Conservation (phyloP, 2,329 filamentous ascomycete genomes). For the Acrocalymma vagum region DNA sequence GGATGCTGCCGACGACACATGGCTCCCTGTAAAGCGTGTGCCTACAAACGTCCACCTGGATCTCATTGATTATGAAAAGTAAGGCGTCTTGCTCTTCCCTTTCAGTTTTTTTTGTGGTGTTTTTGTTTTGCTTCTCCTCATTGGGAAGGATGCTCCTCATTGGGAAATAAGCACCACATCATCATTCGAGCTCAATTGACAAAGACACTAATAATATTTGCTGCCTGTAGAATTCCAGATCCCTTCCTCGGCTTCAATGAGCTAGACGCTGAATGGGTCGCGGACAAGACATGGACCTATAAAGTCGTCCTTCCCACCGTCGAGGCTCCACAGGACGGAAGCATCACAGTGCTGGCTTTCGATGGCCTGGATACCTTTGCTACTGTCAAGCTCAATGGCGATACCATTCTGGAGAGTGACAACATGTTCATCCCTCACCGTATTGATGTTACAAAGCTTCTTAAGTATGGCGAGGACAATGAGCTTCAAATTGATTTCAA, state of each 20-base stretch:
- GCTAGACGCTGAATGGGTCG: slow-evolving; percentile 59
- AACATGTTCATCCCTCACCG: slow-evolving; percentile 72
- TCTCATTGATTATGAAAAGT: slow-evolving; percentile 57
- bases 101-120: too few relatives aligned
- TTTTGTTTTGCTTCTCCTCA: too few relatives aligned
- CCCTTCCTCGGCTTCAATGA: slow-evolving; percentile 62
- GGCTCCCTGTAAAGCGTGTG: slow-evolving; percentile 54
- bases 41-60: slow-evolving; percentile 60
- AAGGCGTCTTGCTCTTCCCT: slow-evolving; percentile 36
- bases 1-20: slow-evolving; percentile 47
- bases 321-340: slow-evolving; percentile 31
- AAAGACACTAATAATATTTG: slow-evolving; percentile 3
- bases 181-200: slow-evolving; percentile 19
- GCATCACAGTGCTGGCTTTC: slow-evolving; percentile 62
- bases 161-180: slow-evolving; percentile 18
- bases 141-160: slow-evolving; percentile 12
- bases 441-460: slow-evolving; percentile 57
- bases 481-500: slow-evolving; percentile 66
- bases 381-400: slow-evolving; percentile 64
- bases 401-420: slow-evolving; percentile 62
- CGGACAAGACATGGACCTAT: slow-evolving; percentile 58
- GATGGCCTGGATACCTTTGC: slow-evolving; percentile 72
- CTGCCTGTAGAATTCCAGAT: slow-evolving; percentile 54
- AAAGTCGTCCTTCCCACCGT: slow-evolving; percentile 49
- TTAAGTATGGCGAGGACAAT: slow-evolving; percentile 52